A percentile compares a stretch with the other conserved stretches of the same genome.
Evolutionary conservation across 208 protist genomes (phyloP).

Genomic region (Leishmania gerbilli): DNA sequence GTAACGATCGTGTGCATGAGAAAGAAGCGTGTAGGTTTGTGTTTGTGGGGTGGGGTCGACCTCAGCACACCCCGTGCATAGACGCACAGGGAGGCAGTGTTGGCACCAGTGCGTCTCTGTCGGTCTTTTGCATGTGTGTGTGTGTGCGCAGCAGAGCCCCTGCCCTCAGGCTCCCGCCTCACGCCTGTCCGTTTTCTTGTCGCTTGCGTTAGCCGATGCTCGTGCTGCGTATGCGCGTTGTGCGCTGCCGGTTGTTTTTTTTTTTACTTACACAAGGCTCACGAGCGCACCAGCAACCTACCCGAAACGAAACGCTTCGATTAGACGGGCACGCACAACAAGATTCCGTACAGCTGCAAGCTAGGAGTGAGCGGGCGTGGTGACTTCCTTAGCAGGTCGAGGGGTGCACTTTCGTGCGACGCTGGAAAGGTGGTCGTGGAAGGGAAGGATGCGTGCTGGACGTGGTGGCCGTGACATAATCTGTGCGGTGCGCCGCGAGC

Average conservation of each 20-base stretch:
- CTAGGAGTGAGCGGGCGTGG: neutral
- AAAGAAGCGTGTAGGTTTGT: neutral
- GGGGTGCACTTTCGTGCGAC: neutral
- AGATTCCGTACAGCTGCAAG: neutral
- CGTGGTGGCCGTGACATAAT: neutral
- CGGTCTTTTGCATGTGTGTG: neutral
- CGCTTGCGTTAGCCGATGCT: neutral
- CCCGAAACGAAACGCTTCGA: neutral
- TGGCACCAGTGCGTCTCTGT: neutral
- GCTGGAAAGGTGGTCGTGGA: neutral
- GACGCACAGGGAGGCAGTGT: neutral
- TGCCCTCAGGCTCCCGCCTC: neutral
- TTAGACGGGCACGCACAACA: neutral
- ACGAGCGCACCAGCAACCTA: neutral
- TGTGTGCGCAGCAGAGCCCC: neutral
- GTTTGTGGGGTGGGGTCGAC: neutral
- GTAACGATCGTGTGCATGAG: conserved; percentile 27
- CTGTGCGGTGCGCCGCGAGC: too few relatives aligned
- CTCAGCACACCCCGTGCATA: neutral
- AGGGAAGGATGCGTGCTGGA: neutral
- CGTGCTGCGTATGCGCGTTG: neutral
- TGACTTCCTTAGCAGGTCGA: neutral
- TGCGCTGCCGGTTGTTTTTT: neutral
- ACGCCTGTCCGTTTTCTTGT: neutral
- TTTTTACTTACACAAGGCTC: neutral